Conservation (phyloP, 306 rosid genomes). For the Medicago lupulina region DNA sequence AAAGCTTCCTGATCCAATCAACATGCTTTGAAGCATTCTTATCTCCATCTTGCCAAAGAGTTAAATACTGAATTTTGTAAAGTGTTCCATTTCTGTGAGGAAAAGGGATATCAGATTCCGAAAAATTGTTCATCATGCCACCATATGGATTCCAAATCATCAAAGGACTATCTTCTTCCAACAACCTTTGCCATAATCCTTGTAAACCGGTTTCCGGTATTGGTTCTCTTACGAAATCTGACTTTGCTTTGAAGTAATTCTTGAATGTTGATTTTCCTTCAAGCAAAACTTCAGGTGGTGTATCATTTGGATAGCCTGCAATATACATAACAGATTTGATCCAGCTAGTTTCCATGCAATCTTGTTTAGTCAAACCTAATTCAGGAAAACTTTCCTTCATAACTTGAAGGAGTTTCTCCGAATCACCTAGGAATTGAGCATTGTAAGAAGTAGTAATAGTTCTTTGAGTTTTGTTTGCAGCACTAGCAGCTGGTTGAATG, state of each 20-base stretch:
- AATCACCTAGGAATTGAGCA: conserved; percentile 65
- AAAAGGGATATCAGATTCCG: conserved; percentile 69
- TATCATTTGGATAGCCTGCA: conserved; percentile 69
- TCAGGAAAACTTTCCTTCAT: conserved; percentile 70
- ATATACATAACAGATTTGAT: conserved; percentile 72
- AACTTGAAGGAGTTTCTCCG: conserved; percentile 57
- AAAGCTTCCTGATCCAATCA: conserved; percentile 77
- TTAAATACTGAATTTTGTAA: conserved; percentile 71
- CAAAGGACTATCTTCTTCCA: conserved; percentile 57
- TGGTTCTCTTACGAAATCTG: conserved; percentile 71
- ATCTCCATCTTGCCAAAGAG: conserved; percentile 53
- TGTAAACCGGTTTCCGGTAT: conserved; percentile 65
- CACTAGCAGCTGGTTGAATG: conserved; percentile 47
- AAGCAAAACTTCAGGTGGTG: conserved; percentile 65
- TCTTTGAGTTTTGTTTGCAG: conserved; percentile 47
- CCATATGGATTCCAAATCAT: conserved; percentile 80
- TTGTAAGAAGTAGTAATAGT: conserved; percentile 70
- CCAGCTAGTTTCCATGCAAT: conserved; percentile 76
- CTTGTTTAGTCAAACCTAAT: conserved; percentile 59
- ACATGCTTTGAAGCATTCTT: conserved; percentile 54
- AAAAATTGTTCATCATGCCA: conserved; percentile 66
- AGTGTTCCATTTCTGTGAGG: conserved; percentile 79
- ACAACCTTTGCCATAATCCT: conserved; percentile 75
- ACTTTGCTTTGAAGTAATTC: conserved; percentile 83
- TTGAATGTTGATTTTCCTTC: conserved; percentile 69